Evolutionary conservation across 768 basidiomycete genomes (phyloP).

Genomic region (Leccinum sublutescens): DNA sequence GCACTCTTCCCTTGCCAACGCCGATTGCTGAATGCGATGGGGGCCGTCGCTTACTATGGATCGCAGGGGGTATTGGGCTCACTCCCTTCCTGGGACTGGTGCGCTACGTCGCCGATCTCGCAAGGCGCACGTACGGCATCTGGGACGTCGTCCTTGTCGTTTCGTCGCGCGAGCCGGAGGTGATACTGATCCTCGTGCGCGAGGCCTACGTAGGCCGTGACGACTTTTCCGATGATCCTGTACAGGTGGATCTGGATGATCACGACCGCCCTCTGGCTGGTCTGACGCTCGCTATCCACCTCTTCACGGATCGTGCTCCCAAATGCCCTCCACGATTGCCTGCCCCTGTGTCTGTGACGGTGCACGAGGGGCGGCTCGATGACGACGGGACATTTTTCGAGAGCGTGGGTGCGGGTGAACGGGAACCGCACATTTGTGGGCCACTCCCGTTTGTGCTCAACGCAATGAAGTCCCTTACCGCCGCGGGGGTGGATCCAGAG

Average conservation of each 20-base stretch:
- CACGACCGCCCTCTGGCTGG: constrained; percentile 1
- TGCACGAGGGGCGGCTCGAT: constrained; percentile 22
- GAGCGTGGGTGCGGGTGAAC: constrained; percentile 13
- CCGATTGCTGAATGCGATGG: constrained; percentile 25
- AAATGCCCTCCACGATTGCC: constrained; percentile 6
- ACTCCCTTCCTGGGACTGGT: constrained; percentile 65
- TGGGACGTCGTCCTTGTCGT: constrained; percentile 49
- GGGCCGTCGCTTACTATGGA: constrained; percentile 44
- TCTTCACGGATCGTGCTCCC: constrained; percentile 13
- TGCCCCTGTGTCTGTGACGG: constrained; percentile 8
- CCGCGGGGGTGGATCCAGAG: constrained; percentile 25
- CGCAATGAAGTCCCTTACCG: constrained; percentile 21
- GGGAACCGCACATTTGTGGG: constrained; percentile 25
- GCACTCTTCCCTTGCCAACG: constrained; percentile 39
- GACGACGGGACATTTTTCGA: constrained; percentile 17
- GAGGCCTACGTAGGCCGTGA: constrained; percentile 21
- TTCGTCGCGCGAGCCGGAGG: constrained; percentile 53
- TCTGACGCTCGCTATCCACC: constrained; percentile 16
- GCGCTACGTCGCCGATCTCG: constrained; percentile 14
- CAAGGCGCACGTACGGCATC: constrained; percentile 14
- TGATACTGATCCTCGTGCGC: constrained; percentile 44
- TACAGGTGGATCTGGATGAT: neutral
- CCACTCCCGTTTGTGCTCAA: constrained; percentile 26
- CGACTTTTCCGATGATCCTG: neutral
- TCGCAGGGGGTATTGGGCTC: constrained; percentile 65